Evolutionary conservation across 2,329 filamentous ascomycete genomes (phyloP), one percentile per base, ranked within the genome.

Genomic region (Fusarium redolens): DNA sequence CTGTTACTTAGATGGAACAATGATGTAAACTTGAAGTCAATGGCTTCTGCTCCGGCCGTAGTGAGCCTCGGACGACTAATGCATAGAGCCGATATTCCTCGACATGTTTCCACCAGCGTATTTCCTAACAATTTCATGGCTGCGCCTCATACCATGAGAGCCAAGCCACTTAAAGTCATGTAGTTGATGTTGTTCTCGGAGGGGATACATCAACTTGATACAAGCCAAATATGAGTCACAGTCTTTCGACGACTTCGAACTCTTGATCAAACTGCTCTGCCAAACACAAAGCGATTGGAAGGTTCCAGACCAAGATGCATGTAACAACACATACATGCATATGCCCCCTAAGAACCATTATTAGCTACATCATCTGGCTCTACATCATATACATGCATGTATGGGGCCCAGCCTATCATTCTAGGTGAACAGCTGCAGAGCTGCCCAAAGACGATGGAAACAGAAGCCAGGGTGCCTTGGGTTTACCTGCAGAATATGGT

Each of bases 251-350:
- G 20, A 63, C 33, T 37, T 56, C 64, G 50, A 48, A 40, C 8
- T 35, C 18, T 43, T 14, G 25, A 68, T n/a, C 18, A 44, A 25
- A 35, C 37, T 38, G 44, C 44, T 45, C 10, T 41, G 15, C 44
- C 25, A 43, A 50, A 51, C 33, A 41, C 11, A 45, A 67, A 41
- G 15, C 12, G 22, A 35, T 55, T 55, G 25, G 56, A 68, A 55
- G 12, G 13, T 68, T 63, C 56, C 41, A 31, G 56, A 48, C 25
- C 37, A 51, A 15, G 30, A 48, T 37, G 64, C 64, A 50, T 44
- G 48, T 38, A 55, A 68, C 64, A 68, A 62, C 56, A 63, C 65
- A 54, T 37, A 63, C 56, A 35, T 68, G 56, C 65, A 69, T 69
- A 55, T 64, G 35, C 20, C 45, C 28, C 45, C 25, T 35, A 50